phyloP scores from a whole-genome alignment of 1,284 basidiomycete species.

The Moesziomyces aphidis region DNA sequence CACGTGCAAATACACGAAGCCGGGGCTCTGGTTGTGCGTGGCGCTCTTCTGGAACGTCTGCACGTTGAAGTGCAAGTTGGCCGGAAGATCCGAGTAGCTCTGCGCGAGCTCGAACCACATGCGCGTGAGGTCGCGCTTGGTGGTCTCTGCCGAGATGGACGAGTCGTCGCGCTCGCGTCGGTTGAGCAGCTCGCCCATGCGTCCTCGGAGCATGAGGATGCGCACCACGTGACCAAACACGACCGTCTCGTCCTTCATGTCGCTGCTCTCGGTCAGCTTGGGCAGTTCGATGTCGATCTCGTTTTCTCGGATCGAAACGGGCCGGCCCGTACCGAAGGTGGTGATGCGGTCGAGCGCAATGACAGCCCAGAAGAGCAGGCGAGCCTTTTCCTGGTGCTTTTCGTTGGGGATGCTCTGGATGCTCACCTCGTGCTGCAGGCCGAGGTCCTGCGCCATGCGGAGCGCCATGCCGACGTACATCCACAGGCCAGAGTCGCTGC shows the following conservation, averaged over 20 bases:
- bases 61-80: slow-evolving; percentile 55
- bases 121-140: slow-evolving; percentile 40
- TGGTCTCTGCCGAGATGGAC: slow-evolving; percentile 26
- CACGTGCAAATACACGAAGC: slow-evolving; percentile 57
- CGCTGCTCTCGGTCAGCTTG: slow-evolving; percentile 26
- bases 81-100: slow-evolving; percentile 50
- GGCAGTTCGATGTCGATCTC: slow-evolving; percentile 56
- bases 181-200: slow-evolving; percentile 60
- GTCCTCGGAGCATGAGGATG: slow-evolving; percentile 49
- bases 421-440: slow-evolving; percentile 56
- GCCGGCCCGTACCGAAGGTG: slow-evolving; percentile 57
- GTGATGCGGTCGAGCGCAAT: slow-evolving; percentile 59
- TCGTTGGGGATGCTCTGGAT: slow-evolving; percentile 51
- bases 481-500: slow-evolving; percentile 58
- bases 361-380: slow-evolving; percentile 56
- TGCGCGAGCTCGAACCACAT: slow-evolving; percentile 59
- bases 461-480: slow-evolving; percentile 61
- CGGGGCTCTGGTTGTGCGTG: slow-evolving; percentile 49
- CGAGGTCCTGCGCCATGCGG: slow-evolving; percentile 57
- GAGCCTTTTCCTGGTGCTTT: slow-evolving; percentile 52
- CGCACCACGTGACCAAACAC: slow-evolving; percentile 53
- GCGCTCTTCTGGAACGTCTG: slow-evolving; percentile 57
- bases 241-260: slow-evolving; percentile 48
- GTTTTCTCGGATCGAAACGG: slow-evolving; percentile 53
- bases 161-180: slow-evolving; percentile 43